phyloP scores from a whole-genome alignment of 768 basidiomycete genomes.

The Pulveroboletus sp. region DNA sequence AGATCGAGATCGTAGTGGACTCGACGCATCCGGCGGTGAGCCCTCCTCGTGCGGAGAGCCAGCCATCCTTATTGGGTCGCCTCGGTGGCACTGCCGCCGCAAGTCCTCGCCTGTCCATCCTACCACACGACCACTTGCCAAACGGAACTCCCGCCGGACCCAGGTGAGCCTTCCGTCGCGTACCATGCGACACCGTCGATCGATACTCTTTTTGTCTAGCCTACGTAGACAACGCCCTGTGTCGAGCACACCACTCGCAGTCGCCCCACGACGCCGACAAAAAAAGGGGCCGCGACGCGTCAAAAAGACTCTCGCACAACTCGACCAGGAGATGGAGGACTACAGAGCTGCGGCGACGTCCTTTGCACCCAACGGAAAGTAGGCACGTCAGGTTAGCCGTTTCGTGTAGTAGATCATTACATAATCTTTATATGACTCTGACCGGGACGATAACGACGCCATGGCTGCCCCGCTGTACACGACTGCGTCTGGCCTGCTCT shows the following conservation, averaged over 20 bases:
- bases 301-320: conserved; percentile 60
- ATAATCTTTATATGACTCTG: conserved; percentile 14
- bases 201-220: conserved; percentile 5
- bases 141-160: conserved; percentile 10
- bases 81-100: conserved; percentile 21
- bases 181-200: neutral
- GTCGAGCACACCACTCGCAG: conserved; percentile 20
- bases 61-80: conserved; percentile 38
- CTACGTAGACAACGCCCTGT: conserved; percentile 17
- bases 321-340: conserved; percentile 80
- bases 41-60: conserved; percentile 20
- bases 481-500: conserved; percentile 81
- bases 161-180: conserved; percentile 8
- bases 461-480: conserved; percentile 96
- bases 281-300: conserved; percentile 75
- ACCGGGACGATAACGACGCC: neutral
- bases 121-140: conserved; percentile 12
- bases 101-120: neutral
- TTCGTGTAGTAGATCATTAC: conserved; percentile 6
- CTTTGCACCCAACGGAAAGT: conserved; percentile 12
- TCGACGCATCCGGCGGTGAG: conserved; percentile 22
- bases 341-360: conserved; percentile 47
- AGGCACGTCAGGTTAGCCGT: neutral
- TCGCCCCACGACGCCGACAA: conserved; percentile 37
- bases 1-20: conserved; percentile 59